These are phyloP conservation scores for Tarenaya hassleriana DNA, from an alignment of 345 rosid species.

Conservation along the genomic window DNA sequence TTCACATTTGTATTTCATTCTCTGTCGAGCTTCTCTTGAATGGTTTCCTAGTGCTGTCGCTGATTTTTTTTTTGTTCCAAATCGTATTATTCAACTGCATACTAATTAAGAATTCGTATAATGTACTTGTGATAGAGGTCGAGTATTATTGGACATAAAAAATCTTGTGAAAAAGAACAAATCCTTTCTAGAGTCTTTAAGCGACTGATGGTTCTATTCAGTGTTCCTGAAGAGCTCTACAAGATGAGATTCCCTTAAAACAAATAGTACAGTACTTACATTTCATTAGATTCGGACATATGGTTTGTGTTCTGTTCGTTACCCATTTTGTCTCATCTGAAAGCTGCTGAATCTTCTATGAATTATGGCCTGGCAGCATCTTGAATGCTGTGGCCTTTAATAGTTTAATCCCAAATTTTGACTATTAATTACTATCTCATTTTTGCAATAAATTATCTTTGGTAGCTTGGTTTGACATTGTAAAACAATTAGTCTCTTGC, in stretches of 20 bases:
- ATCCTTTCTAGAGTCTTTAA: slow-evolving; percentile 11
- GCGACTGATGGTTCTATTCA: neutral
- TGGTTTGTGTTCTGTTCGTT: slow-evolving; percentile 11
- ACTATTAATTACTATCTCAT: neutral
- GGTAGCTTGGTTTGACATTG: slow-evolving; percentile 10
- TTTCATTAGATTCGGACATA: slow-evolving; percentile 1
- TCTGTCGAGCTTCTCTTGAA: slow-evolving; percentile 13
- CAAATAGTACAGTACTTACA: neutral
- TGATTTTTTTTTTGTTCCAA: slow-evolving; percentile 1
- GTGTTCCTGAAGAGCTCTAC: slow-evolving; percentile 51
- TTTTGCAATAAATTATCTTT: too few species aligned
- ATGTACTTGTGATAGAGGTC: slow-evolving; percentile 7
- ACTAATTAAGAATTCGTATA: slow-evolving; percentile 13
- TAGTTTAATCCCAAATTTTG: neutral
- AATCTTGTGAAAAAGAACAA: slow-evolving; percentile 8
- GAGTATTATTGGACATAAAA: neutral
- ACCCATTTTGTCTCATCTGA: slow-evolving; percentile 19
- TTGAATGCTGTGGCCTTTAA: slow-evolving; percentile 20
- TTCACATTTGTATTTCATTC: slow-evolving; percentile 3
- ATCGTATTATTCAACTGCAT: neutral
- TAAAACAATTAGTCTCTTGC: slow-evolving; percentile 18
- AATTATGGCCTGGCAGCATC: slow-evolving; percentile 14
- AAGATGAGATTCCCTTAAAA: slow-evolving; percentile 41
- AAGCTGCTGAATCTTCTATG: slow-evolving; percentile 8
- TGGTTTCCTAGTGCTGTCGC: neutral